Evolutionary conservation across 1,139 yeast genomes (phyloP).

Genomic region (Saccharomyces hybrid): DNA sequence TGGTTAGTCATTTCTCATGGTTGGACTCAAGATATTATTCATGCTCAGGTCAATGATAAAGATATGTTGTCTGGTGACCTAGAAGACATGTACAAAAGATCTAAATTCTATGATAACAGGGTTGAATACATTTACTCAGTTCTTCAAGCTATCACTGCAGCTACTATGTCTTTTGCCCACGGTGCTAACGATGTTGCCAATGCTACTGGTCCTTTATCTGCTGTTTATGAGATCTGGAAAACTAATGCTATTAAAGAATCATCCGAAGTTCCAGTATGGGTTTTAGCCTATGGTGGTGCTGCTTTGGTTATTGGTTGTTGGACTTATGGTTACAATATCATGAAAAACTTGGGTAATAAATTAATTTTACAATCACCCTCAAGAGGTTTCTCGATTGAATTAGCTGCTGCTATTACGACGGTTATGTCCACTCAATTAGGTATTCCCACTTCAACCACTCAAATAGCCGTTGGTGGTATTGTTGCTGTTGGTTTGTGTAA

Average conservation of each 20-base stretch:
- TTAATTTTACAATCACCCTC: conserved; percentile 72
- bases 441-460: conserved; percentile 72
- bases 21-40: conserved; percentile 55
- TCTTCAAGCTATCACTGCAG: conserved; percentile 66
- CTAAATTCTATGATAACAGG: conserved; percentile 65
- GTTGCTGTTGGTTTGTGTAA: conserved; percentile 72
- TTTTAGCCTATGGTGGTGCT: conserved; percentile 59
- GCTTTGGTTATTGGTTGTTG: conserved; percentile 64
- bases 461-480: conserved; percentile 74
- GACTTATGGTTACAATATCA: conserved; percentile 67
- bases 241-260: conserved; percentile 42
- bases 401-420: conserved; percentile 72
- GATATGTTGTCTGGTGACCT: conserved; percentile 35
- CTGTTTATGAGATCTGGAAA: conserved; percentile 58
- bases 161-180: conserved; percentile 77
- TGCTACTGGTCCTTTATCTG: conserved; percentile 70
- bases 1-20: conserved; percentile 53
- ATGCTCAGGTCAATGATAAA: conserved; percentile 37
- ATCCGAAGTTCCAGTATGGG: conserved; percentile 65
- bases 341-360: conserved; percentile 67
- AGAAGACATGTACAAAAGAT: conserved; percentile 44
- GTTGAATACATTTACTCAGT: conserved; percentile 64
- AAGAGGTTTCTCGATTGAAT: conserved; percentile 71
- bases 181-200: conserved; percentile 78
- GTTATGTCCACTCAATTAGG: conserved; percentile 71